Conservation (phyloP, 2,329 filamentous ascomycete genomes). For the Apiospora hydei region DNA sequence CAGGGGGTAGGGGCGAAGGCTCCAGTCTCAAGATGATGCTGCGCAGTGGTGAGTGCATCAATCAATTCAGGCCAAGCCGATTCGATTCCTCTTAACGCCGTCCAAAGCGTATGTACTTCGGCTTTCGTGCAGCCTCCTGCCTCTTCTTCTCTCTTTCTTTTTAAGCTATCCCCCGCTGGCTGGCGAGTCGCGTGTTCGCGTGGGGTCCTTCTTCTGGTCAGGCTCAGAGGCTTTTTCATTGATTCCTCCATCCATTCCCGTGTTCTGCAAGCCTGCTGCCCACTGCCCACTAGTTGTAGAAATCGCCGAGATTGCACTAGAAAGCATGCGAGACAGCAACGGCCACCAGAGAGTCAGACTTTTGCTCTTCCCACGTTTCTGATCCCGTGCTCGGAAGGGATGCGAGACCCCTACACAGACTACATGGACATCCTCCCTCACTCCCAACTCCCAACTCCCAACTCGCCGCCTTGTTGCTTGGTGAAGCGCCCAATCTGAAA, state of each 20-base stretch:
- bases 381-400: neutral
- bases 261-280: neutral
- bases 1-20: neutral
- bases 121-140: neutral
- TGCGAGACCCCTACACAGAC: neutral
- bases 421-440: neutral
- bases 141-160: neutral
- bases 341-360: conserved; percentile 12
- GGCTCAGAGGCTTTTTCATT: neutral
- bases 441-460: neutral
- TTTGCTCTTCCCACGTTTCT: conserved; percentile 7
- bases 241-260: neutral
- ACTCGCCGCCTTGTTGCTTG: neutral
- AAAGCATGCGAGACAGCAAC: conserved; percentile 7
- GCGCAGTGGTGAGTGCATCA: neutral
- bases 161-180: neutral
- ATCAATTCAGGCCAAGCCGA: too few species aligned
- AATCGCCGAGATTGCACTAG: conserved; percentile 4
- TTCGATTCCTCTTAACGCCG: conserved; percentile 21
- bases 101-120: neutral
- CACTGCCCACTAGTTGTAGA: neutral
- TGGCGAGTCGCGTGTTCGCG: conserved; percentile 14
- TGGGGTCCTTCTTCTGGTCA: neutral
- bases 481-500: conserved; percentile 9
- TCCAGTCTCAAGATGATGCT: conserved; percentile 21